Evolutionary conservation across 768 basidiomycete species (phyloP), one percentile per base, ranked within the genome.

Genomic region (Mycena vitilis): DNA sequence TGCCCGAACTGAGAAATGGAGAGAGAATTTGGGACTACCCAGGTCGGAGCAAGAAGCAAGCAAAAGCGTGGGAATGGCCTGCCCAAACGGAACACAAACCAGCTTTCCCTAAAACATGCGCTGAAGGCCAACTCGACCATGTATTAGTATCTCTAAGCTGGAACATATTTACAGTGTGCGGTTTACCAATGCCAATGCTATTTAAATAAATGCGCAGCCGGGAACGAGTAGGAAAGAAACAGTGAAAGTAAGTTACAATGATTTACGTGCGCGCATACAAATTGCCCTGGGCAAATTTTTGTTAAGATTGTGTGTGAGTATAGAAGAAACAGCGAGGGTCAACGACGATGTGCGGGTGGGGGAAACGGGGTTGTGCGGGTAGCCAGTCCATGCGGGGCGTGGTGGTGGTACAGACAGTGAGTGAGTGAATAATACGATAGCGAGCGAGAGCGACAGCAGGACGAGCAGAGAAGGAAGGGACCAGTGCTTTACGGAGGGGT

Each of bases 121-220:
- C 40, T 11, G 10, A 40, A 40, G 11, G 10, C 40, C 15, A 40
- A 40, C 11, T 11, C 7, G 40, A 15, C 30, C 30, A 40, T 11
- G 2, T 40, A 40, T 10, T 40, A 40, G 40, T 40, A 20, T 6
- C 45, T 59, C 30, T 36, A 59, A 48, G 34, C 36, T 18, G n/a
- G n/a, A n/a, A 59, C 48, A 61, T 51, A 60, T 60, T 48, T 34
- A 67, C 34, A 56, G 3, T 6, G 52, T 42, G 45, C 23, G 25
- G 40, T 44, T 25, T 53, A 34, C 20, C 53, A 54, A 54, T 38
- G 20, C 6, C 40, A 40, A 30, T 36, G 15, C 11, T 12, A 56
- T 58, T 30, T 60, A 65, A 65, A 64, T 69, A 69, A 69, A 52
- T 53, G 60, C 52, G 63, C 63, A 64, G 63, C 25, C 15, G 49